Percentiles rank a stretch among this genome's conserved stretches.
Conservation (phyloP, 208 protist genomes). For the Leishmania arabica region DNA sequence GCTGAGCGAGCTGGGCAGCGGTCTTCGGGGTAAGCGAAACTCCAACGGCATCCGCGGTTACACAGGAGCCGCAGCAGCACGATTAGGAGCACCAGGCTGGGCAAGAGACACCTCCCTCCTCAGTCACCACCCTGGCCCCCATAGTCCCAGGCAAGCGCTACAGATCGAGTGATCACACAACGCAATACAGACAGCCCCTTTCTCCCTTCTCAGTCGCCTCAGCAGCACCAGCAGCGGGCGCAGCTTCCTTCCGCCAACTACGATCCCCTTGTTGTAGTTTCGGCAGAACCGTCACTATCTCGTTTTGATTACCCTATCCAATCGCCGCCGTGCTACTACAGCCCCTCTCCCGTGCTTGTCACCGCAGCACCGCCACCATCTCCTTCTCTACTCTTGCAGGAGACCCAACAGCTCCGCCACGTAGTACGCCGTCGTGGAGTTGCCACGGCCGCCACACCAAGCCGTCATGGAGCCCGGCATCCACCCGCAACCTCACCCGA, state of each 20-base stretch:
- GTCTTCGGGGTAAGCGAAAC: neutral
- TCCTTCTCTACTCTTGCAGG: neutral
- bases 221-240: neutral
- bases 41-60: neutral
- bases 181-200: neutral
- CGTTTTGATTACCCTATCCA: neutral
- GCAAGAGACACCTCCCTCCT: neutral
- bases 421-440: neutral
- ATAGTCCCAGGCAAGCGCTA: constrained; percentile 1
- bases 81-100: neutral
- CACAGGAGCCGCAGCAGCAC: neutral
- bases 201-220: neutral
- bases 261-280: neutral
- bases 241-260: neutral
- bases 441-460: neutral
- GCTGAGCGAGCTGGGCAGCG: neutral
- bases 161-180: neutral
- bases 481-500: neutral
- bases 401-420: neutral
- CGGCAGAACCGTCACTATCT: neutral
- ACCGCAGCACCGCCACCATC: neutral
- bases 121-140: neutral
- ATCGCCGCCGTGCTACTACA: neutral
- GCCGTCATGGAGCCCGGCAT: neutral
- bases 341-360: neutral